These are phyloP conservation scores for Inga oerstediana DNA, from an alignment of 306 rosid species.

Conservation along the genomic window DNA sequence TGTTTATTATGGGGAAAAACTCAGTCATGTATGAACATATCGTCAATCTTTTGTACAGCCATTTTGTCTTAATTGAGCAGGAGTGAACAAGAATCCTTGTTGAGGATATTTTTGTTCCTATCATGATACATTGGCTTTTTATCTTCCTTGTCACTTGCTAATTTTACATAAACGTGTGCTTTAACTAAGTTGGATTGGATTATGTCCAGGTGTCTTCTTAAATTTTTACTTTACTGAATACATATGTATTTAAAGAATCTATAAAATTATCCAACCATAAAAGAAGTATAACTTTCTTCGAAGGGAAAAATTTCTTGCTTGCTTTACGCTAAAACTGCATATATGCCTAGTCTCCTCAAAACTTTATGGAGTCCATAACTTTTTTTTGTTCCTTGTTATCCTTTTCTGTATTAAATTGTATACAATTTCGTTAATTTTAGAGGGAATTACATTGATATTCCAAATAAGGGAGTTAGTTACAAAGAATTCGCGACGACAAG, in stretches of 20 bases:
- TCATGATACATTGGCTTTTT: background rate
- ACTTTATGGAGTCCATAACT: background rate
- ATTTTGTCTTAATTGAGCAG: background rate
- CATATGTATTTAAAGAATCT: background rate
- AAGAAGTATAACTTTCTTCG: background rate
- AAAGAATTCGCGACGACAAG: too few species aligned
- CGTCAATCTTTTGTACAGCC: background rate
- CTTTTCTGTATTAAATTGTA: background rate
- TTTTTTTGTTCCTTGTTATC: too few species aligned
- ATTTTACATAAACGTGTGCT: background rate
- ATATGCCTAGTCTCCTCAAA: background rate
- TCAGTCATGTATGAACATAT: background rate
- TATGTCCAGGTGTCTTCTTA: background rate
- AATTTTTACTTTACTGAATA: background rate
- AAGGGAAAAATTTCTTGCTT: background rate
- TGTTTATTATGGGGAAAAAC: too few species aligned
- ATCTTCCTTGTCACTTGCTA: background rate
- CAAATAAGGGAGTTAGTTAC: too few species aligned
- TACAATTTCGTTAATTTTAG: background rate
- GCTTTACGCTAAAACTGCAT: background rate
- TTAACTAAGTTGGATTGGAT: background rate
- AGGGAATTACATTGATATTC: too few species aligned
- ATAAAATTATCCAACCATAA: background rate
- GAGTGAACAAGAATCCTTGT: constrained; percentile 11
- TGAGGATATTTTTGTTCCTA: background rate